phyloP scores from a whole-genome alignment of 441 rosid genomes.

The Adansonia rubrostipa region DNA sequence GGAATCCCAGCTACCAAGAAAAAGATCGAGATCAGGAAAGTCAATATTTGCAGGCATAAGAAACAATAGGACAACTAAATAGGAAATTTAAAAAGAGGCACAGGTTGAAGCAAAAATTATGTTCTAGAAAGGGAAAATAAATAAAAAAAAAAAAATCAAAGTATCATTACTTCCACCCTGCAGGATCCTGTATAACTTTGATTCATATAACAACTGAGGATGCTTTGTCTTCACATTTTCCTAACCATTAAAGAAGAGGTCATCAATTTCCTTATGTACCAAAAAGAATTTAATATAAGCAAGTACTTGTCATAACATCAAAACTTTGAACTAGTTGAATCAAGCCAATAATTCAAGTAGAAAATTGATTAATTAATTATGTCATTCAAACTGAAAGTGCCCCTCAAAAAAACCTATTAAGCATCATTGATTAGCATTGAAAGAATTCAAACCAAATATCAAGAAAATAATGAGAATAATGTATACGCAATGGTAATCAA shows the following conservation, averaged over 20 bases:
- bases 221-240: slow-evolving; percentile 95
- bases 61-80: background rate
- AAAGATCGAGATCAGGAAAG: background rate
- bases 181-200: slow-evolving; percentile 86
- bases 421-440: background rate
- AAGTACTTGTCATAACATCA: background rate
- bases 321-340: background rate
- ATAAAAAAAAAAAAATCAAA: background rate
- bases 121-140: background rate
- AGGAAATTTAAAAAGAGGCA: background rate
- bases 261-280: slow-evolving; percentile 6
- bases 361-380: background rate
- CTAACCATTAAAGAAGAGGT: slow-evolving; percentile 40
- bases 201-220: slow-evolving; percentile 94
- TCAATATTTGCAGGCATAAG: slow-evolving; percentile 6
- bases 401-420: background rate
- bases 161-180: slow-evolving; percentile 91
- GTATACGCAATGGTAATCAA: background rate
- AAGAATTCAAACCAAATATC: slow-evolving; percentile 2
- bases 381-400: slow-evolving; percentile 6
- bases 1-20: slow-evolving; percentile 83
- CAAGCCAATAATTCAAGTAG: slow-evolving; percentile 13
- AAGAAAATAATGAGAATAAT: background rate
- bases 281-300: background rate
- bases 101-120: background rate